phyloP scores from a whole-genome alignment of 768 basidiomycete genomes.

The Tulasnella sp. region DNA sequence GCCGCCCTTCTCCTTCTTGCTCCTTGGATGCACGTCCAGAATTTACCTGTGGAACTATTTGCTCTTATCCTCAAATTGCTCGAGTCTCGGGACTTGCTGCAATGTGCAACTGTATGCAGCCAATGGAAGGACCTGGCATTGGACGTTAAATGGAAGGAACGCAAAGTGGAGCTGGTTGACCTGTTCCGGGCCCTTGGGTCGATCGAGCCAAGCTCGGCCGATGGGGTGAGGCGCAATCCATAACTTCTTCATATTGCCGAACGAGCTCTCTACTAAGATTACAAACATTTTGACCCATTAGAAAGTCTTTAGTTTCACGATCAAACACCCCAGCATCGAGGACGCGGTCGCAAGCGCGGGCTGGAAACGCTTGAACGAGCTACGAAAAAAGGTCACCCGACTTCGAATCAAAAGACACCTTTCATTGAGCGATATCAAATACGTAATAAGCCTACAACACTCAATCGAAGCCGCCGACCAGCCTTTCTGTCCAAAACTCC shows the following conservation, averaged over 20 bases:
- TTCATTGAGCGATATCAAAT: not conserved
- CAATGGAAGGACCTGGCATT: not conserved
- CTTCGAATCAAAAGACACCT: not conserved
- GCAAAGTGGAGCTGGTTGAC: not conserved
- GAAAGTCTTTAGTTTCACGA: not conserved
- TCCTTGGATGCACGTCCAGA: no score
- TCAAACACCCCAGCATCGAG: not conserved
- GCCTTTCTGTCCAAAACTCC: not conserved
- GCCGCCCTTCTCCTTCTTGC: no score
- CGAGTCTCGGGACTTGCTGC: not conserved
- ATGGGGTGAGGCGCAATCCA: not conserved
- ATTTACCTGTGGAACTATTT: no score
- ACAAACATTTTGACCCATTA: no score
- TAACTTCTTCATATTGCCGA: not conserved
- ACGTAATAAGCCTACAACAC: not conserved
- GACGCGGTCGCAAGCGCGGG: not conserved
- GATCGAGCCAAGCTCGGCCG: not conserved
- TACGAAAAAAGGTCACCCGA: not conserved
- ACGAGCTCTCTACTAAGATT: no score
- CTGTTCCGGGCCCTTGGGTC: not conserved
- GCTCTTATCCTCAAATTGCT: not conserved
- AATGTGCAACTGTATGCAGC: not conserved
- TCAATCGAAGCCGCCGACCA: not conserved
- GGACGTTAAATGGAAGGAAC: slow-evolving; percentile 9
- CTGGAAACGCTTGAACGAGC: not conserved